Evolutionary conservation across 2,329 filamentous ascomycete genomes (phyloP), one percentile per base, ranked within the genome.

Genomic region (Pseudocercospora crystallina): DNA sequence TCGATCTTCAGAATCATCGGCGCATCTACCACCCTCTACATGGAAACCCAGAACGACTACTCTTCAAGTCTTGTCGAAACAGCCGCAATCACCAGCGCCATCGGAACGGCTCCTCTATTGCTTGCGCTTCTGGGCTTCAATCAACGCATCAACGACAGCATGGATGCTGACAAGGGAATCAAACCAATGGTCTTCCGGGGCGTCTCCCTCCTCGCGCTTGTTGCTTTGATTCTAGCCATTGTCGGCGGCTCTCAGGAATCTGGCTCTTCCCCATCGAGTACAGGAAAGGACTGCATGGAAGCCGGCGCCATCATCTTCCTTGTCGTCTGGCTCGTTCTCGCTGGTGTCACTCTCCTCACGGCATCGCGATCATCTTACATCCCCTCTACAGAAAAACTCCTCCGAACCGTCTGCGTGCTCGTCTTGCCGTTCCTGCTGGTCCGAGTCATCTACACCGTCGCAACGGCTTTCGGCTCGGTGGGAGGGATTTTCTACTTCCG

Each of bases 361-460:
- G 35, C 57, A 9, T 44, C 41, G 17, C 38, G 47, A 12, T 20
- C 40, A 10, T 31, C 47, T 11, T 51, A 47, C 26, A 48, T 59
- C 8, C 53, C 49, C 13, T 9, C 34, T 7, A 26, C 36, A 5
- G 59, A 61, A 31, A 47, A 47, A 14, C 51, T 50, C 20, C 57
- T 67, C n/a, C 8, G 61, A 14, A 40, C 52, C 42, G 59, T 64
- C n/a, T 53, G 50, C 37, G 33, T 65, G 53, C 17, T 57, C 53
- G 54, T 61, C 34, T 17, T 67, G 51, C 54, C 64, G 20, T 49
- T 66, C 53, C 43, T 68, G 38, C 35, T 67, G 61, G 47, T 72
- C 61, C n/a, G 70, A 65, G 49, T 73, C 61, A 47, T 71, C 63
- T 56, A 72, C 62, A 56, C 65, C 34, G 44, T 64, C 10, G 43